Conservation (phyloP, 129 eudicot genomes). For the Flaveria ramosissima region DNA sequence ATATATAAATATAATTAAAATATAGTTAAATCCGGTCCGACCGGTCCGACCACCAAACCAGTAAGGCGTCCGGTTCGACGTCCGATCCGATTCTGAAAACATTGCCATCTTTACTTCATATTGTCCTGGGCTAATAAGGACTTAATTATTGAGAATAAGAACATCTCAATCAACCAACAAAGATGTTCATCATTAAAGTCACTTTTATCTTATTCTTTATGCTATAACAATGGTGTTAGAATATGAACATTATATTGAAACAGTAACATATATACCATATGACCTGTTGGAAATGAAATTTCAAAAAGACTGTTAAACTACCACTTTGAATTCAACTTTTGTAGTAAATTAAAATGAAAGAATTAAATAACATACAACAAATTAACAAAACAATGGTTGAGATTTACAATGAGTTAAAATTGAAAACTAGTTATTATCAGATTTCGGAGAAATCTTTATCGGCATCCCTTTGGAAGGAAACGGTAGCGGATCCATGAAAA, state of each 20-base stretch:
- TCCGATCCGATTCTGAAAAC: too few species aligned
- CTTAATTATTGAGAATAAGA: slow-evolving; percentile 12
- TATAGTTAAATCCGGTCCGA: too few species aligned
- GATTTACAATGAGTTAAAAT: not conserved
- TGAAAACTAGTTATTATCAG: not conserved
- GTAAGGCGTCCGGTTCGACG: too few species aligned
- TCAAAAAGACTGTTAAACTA: not conserved
- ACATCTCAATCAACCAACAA: slow-evolving; percentile 10
- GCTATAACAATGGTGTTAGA: not conserved
- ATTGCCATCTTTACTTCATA: not conserved
- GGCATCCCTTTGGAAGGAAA: slow-evolving; percentile 83
- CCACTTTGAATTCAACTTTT: not conserved
- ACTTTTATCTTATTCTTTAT: slow-evolving; percentile 13
- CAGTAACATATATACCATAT: not conserved
- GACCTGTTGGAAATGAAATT: not conserved
- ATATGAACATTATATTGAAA: not conserved
- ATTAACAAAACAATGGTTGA: not conserved
- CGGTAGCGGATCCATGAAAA: slow-evolving; percentile 73
- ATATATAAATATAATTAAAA: too few species aligned
- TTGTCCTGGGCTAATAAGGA: not conserved
- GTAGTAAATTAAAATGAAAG: not conserved
- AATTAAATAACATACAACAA: not conserved
- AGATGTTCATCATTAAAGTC: not conserved
- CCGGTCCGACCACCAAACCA: too few species aligned
- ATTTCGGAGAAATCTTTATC: slow-evolving; percentile 53